Percentiles rank a stretch among this genome's conserved stretches.
Evolutionary conservation across 257 asterid species (phyloP).

Genomic region (Catharanthus roseus): DNA sequence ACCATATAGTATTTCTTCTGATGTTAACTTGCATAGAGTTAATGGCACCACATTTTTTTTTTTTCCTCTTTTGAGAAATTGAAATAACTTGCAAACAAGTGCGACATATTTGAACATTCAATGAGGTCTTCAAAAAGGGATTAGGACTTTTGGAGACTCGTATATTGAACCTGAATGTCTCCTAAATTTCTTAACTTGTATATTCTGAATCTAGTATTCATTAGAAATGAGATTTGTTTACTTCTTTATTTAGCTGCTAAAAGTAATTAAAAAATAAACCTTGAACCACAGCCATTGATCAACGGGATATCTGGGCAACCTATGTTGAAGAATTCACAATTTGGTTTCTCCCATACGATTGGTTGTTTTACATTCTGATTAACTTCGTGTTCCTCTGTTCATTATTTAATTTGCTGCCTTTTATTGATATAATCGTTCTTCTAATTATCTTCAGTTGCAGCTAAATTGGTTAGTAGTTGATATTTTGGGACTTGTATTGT

Average conservation of each 20-base stretch:
- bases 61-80: neutral
- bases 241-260: neutral
- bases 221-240: neutral
- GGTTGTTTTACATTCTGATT: no score
- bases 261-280: neutral
- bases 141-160: no score
- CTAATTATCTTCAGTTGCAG: neutral
- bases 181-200: neutral
- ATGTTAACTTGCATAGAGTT: neutral
- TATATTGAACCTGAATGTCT: neutral
- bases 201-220: neutral
- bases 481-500: neutral
- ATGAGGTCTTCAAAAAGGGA: neutral
- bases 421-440: neutral
- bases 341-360: no score
- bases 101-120: neutral
- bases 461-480: neutral
- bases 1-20: neutral
- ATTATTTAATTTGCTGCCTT: no score
- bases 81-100: constrained; percentile 2
- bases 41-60: neutral
- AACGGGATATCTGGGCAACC: no score
- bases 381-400: no score
- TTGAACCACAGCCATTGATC: neutral
- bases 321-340: no score